Percentiles rank a stretch among this genome's conserved stretches.
Conservation (phyloP, 164 flowering plant genomes). For the Vitis cinerea region DNA sequence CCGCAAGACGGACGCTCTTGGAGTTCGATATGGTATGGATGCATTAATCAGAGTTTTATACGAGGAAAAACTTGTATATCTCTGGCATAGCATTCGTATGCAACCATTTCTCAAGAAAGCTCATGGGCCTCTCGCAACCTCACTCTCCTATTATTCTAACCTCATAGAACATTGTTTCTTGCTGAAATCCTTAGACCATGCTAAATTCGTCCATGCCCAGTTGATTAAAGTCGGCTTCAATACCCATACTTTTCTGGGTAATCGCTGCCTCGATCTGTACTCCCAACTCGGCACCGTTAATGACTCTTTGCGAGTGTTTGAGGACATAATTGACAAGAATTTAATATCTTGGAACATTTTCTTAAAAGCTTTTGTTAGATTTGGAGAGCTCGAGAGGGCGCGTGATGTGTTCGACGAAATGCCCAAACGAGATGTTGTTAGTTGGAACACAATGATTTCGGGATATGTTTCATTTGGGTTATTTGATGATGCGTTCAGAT, state of each 20-base stretch:
- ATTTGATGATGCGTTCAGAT: constrained; percentile 7
- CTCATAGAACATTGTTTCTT: constrained; percentile 40
- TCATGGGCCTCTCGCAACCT: constrained; percentile 12
- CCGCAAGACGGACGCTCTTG: too few species aligned
- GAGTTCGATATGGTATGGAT: too few species aligned
- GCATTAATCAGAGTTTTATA: too few species aligned
- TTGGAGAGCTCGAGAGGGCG: constrained; percentile 1
- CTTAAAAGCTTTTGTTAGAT: constrained; percentile 29
- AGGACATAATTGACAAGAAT: constrained; percentile 33
- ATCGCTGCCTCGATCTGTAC: constrained; percentile 49
- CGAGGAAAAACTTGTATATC: too few species aligned
- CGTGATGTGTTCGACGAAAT: constrained; percentile 4
- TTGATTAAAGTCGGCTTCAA: constrained; percentile 52
- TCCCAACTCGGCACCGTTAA: constrained; percentile 21
- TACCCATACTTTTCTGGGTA: constrained; percentile 48
- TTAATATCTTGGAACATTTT: constrained; percentile 53
- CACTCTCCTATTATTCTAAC: constrained; percentile 29
- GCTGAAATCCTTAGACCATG: constrained; percentile 26
- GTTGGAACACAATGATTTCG: constrained; percentile 21
- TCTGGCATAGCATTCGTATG: constrained; percentile 19
- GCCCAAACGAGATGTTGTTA: constrained; percentile 15
- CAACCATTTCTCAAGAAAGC: constrained; percentile 19
- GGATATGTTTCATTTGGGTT: constrained; percentile 14
- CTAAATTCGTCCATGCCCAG: constrained; percentile 49
- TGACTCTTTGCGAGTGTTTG: constrained; percentile 37